Evolutionary conservation across 2,329 filamentous ascomycete genomes (phyloP).

Genomic region (Colletotrichum chlorophyti): DNA sequence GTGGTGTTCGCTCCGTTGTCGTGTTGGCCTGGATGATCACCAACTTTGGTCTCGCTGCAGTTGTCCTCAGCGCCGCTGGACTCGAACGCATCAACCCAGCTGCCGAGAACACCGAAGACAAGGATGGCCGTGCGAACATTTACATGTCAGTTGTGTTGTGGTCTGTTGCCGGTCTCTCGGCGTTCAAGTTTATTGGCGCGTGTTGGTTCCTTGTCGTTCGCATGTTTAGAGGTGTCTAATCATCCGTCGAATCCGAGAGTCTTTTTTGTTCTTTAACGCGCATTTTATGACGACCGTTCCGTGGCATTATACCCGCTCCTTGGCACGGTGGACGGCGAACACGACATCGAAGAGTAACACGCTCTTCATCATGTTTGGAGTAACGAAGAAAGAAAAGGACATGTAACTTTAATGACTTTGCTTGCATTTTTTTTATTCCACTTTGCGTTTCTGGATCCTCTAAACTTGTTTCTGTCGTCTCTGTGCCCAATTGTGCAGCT

Average conservation of each 20-base stretch:
- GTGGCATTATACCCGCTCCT: conserved; percentile 28
- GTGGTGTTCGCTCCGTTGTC: conserved; percentile 89
- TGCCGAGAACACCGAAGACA: conserved; percentile 47
- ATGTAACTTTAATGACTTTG: conserved; percentile 27
- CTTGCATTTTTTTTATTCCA: neutral
- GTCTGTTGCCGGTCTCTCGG: conserved; percentile 83
- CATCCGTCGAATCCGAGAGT: neutral
- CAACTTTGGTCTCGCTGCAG: conserved; percentile 86
- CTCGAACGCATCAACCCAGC: conserved; percentile 69
- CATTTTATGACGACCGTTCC: conserved; percentile 17
- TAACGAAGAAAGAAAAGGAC: conserved; percentile 16
- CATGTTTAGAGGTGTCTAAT: conserved; percentile 77
- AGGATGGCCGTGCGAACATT: conserved; percentile 70
- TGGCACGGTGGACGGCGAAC: conserved; percentile 26
- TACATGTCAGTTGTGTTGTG: conserved; percentile 90
- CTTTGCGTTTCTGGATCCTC: conserved; percentile 14
- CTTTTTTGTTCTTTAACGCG: neutral
- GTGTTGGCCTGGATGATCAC: conserved; percentile 96
- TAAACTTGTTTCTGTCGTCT: neutral
- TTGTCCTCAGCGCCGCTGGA: conserved; percentile 87
- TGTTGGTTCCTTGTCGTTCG: conserved; percentile 92
- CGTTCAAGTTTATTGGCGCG: conserved; percentile 86
- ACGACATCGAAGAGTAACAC: conserved; percentile 20
- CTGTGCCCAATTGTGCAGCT: no score
- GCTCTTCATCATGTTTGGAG: conserved; percentile 24